A percentile compares a stretch with the other conserved stretches of the same genome.
Evolutionary conservation across 345 rosid species (phyloP).

Genomic region (Populus simonii): DNA sequence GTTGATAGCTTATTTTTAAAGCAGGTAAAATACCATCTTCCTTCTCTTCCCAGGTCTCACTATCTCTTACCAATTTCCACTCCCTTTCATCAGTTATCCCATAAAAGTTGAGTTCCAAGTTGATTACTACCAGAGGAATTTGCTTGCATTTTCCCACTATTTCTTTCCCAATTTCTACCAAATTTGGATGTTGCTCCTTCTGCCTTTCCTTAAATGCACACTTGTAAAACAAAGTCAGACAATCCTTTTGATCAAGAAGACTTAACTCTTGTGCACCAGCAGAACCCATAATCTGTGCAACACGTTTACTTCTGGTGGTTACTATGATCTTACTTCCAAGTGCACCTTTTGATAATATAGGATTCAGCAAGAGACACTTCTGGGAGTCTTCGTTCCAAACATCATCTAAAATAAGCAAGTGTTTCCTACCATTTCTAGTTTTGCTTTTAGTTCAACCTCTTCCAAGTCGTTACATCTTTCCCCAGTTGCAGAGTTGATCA

Average conservation of each 20-base stretch:
- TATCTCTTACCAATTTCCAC: too few species aligned
- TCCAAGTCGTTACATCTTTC: too few species aligned
- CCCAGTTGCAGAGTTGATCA: background rate
- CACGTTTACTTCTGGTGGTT: slow-evolving; percentile 6
- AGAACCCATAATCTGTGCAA: slow-evolving; percentile 8
- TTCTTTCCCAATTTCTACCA: slow-evolving; percentile 11
- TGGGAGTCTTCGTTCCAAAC: slow-evolving; percentile 7
- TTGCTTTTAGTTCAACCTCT: background rate
- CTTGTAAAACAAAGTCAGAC: slow-evolving; percentile 16
- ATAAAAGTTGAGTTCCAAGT: slow-evolving; percentile 12
- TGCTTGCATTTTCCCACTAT: slow-evolving; percentile 31
- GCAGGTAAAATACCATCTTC: slow-evolving; percentile 1
- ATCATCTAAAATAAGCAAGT: slow-evolving; percentile 19
- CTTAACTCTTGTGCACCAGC: background rate
- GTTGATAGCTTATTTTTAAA: slow-evolving; percentile 14
- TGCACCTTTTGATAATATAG: background rate
- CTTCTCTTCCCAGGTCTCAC: background rate
- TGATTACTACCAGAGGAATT: slow-evolving; percentile 22
- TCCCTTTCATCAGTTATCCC: slow-evolving; percentile 1
- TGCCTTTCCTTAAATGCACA: slow-evolving; percentile 26
- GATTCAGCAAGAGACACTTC: background rate
- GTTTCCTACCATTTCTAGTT: background rate
- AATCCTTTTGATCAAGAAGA: slow-evolving; percentile 13
- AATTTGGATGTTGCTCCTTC: background rate
- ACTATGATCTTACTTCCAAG: slow-evolving; percentile 18